These are phyloP conservation scores for Neotropicomus parvogracilis DNA, from an alignment of 1,284 basidiomycete genomes.

Conservation along the genomic window DNA sequence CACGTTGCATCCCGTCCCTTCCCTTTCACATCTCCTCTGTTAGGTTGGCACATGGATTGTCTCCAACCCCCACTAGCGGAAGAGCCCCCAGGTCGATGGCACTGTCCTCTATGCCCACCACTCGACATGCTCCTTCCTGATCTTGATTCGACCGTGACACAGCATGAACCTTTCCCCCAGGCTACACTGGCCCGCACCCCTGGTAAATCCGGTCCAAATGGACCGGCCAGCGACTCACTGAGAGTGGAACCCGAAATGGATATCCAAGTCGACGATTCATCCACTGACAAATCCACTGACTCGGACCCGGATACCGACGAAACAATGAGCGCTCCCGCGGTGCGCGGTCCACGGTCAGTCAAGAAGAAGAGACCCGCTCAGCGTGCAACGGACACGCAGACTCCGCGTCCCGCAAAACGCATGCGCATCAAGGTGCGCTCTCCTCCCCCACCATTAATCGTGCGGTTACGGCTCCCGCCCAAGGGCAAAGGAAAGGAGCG, in stretches of 20 bases:
- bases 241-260: slow-evolving; percentile 20
- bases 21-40: slow-evolving; percentile 8
- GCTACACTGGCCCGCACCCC: slow-evolving; percentile 4
- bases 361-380: slow-evolving; percentile 33
- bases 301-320: slow-evolving; percentile 35
- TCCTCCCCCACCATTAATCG: slow-evolving; percentile 37
- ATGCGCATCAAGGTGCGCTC: slow-evolving; percentile 39
- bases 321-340: slow-evolving; percentile 12
- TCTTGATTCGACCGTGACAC: slow-evolving; percentile 19
- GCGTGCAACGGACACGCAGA: slow-evolving; percentile 21
- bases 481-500: slow-evolving; percentile 59
- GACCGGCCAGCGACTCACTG: slow-evolving; percentile 1
- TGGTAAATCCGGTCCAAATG: slow-evolving; percentile 8
- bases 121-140: slow-evolving; percentile 24
- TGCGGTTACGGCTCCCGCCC: slow-evolving; percentile 53
- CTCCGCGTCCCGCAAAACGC: slow-evolving; percentile 37
- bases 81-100: slow-evolving; percentile 74
- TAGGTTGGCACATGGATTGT: slow-evolving; percentile 91
- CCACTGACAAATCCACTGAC: slow-evolving; percentile 29
- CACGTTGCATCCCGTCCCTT: not conserved
- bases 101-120: slow-evolving; percentile 61
- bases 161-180: slow-evolving; percentile 4
- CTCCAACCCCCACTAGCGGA: slow-evolving; percentile 69
- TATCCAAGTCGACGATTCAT: slow-evolving; percentile 19
- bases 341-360: slow-evolving; percentile 17